Percentiles rank a stretch among this genome's conserved stretches.
These are phyloP conservation scores for Avena insularis DNA, from an alignment of 176 grass and related monocot genomes.

Conservation along the genomic window DNA sequence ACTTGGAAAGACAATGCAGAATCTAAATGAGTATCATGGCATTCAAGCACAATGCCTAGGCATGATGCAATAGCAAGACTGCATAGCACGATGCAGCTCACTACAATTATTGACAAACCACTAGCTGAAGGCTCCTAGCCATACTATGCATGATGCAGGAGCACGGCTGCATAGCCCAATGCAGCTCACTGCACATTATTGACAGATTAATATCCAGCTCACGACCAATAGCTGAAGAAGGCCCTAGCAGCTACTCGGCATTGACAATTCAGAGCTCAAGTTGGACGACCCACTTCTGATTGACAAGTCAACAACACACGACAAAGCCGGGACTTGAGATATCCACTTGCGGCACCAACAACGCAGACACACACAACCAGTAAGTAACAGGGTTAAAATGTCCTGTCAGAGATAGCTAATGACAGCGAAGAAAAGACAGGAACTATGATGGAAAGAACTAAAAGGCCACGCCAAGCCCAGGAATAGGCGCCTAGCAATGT, in stretches of 20 bases:
- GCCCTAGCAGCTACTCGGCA: neutral
- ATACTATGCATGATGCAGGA: conserved; percentile 25
- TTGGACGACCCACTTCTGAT: conserved; percentile 26
- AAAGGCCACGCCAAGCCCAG: conserved; percentile 26
- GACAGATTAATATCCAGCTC: conserved; percentile 24
- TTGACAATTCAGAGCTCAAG: conserved; percentile 32
- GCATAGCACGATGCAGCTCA: conserved; percentile 33
- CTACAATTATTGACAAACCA: conserved; percentile 45
- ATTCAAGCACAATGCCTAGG: neutral
- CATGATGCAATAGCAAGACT: conserved; percentile 30
- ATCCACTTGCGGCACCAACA: conserved; percentile 36
- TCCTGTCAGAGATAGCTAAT: conserved; percentile 50
- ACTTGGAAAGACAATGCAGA: neutral
- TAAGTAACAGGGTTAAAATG: conserved; percentile 61
- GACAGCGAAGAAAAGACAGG: neutral
- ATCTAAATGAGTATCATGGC: conserved; percentile 20
- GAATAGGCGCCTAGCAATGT: conserved; percentile 61
- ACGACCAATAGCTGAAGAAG: neutral
- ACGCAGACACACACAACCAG: conserved; percentile 32
- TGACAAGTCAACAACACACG: conserved; percentile 12
- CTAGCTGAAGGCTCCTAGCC: neutral
- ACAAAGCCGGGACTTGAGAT: conserved; percentile 1
- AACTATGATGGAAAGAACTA: conserved; percentile 6
- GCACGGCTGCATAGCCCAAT: conserved; percentile 30
- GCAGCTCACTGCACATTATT: conserved; percentile 48